Evolutionary conservation across 192 early-diverging fungal species (phyloP).

Genomic region (Coemansia sp.): DNA sequence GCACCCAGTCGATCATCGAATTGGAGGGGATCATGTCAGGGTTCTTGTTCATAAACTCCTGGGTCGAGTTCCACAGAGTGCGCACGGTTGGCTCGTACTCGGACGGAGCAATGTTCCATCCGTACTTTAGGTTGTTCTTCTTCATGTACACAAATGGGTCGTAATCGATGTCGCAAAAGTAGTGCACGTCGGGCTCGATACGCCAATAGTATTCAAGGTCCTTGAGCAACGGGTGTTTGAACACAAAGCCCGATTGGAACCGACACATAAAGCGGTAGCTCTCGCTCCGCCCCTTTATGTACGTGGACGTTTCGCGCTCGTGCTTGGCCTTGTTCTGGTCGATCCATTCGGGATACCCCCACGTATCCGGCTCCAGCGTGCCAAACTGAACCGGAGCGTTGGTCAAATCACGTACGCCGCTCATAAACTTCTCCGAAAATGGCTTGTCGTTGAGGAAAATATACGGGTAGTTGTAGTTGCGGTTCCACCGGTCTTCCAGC

Average conservation of each 20-base stretch:
- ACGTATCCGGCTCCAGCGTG: conserved; percentile 32
- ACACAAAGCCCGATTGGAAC: conserved; percentile 53
- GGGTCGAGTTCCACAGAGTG: conserved; percentile 48
- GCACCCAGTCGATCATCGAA: conserved; percentile 57
- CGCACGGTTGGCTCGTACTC: conserved; percentile 60
- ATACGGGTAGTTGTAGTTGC: conserved; percentile 76
- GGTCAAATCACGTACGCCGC: conserved; percentile 42
- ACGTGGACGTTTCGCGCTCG: conserved; percentile 26
- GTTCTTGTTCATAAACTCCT: conserved; percentile 55
- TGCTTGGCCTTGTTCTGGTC: conserved; percentile 38
- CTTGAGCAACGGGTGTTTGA: conserved; percentile 56
- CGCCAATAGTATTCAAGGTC: conserved; percentile 62
- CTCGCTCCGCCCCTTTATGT: conserved; percentile 45
- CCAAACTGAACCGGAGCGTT: conserved; percentile 36
- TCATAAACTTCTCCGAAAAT: conserved; percentile 68
- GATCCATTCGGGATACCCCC: conserved; percentile 52
- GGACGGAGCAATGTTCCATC: conserved; percentile 57
- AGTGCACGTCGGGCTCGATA: conserved; percentile 59
- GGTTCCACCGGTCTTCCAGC: conserved; percentile 72
- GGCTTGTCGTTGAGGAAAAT: conserved; percentile 77
- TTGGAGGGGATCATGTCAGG: conserved; percentile 53
- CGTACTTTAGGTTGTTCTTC: conserved; percentile 50
- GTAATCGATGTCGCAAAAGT: conserved; percentile 58
- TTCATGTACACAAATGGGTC: conserved; percentile 61
- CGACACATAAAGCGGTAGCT: conserved; percentile 49